These are phyloP conservation scores for Aspergillus sp. DNA, from an alignment of 2,329 filamentous ascomycete species.

Conservation along the genomic window DNA sequence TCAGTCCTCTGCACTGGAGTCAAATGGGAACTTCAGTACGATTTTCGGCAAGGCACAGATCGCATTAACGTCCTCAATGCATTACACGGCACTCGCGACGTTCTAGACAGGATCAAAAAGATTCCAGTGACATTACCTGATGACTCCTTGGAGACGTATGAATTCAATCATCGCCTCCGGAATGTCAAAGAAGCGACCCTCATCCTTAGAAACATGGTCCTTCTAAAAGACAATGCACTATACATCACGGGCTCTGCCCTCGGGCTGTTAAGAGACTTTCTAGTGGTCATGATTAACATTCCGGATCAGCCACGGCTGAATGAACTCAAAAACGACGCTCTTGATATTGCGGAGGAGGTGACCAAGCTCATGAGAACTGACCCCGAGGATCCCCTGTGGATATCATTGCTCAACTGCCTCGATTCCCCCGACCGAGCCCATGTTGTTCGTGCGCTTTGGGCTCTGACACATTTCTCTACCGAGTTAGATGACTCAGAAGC, in stretches of 20 bases:
- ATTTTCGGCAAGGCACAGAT: constrained; percentile 52
- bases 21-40: constrained; percentile 76
- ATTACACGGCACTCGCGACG: constrained; percentile 65
- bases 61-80: constrained; percentile 62
- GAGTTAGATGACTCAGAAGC: constrained; percentile 77
- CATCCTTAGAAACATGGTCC: constrained; percentile 94
- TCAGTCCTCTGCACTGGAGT: constrained; percentile 78
- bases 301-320: constrained; percentile 68
- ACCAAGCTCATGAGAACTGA: constrained; percentile 76
- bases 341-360: constrained; percentile 89
- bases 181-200: constrained; percentile 82
- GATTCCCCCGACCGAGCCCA: constrained; percentile 74
- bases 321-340: constrained; percentile 85
- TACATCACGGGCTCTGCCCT: constrained; percentile 72
- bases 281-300: constrained; percentile 78
- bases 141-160: constrained; percentile 68
- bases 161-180: constrained; percentile 69
- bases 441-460: constrained; percentile 76
- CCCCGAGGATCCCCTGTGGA: constrained; percentile 75
- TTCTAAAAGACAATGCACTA: constrained; percentile 81
- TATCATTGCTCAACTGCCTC: constrained; percentile 60
- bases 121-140: constrained; percentile 61
- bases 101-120: constrained; percentile 69
- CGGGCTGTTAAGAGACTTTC: constrained; percentile 70
- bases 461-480: constrained; percentile 85